Percentiles rank a stretch among this genome's conserved stretches.
phyloP scores from a whole-genome alignment of 441 rosid species.

The Capsella rubella region DNA sequence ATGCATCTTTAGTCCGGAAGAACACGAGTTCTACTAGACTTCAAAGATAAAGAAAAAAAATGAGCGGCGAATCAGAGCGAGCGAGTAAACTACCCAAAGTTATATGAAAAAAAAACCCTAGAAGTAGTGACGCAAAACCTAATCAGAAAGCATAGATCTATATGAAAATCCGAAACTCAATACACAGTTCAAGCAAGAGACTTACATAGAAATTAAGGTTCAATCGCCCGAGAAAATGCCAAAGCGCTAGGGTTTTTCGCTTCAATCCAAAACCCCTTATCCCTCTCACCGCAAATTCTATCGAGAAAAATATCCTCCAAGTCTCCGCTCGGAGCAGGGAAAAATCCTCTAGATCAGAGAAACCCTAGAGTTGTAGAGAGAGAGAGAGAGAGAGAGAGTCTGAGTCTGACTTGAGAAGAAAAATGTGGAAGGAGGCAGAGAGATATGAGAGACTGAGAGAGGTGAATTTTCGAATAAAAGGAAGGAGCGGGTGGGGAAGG shows the following conservation, averaged over 20 bases:
- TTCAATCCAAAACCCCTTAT: slow-evolving; percentile 15
- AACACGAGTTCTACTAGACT: not conserved
- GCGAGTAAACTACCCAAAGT: not conserved
- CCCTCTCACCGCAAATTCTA: not conserved
- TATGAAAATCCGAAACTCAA: not conserved
- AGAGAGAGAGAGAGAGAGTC: not conserved
- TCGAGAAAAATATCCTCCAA: not conserved
- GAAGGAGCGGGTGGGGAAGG: slow-evolving; percentile 42
- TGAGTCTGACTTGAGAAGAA: not conserved
- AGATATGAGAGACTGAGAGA: slow-evolving; percentile 8
- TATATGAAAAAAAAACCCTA: slow-evolving; percentile 7
- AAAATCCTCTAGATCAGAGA: slow-evolving; percentile 18
- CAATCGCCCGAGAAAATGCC: slow-evolving; percentile 6
- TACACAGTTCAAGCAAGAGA: slow-evolving; percentile 14
- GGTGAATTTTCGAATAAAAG: slow-evolving; percentile 34
- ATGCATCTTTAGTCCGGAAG: not conserved
- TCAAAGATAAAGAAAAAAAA: not conserved
- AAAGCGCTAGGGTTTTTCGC: slow-evolving; percentile 33
- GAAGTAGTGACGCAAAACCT: slow-evolving; percentile 20
- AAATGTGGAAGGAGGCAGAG: slow-evolving; percentile 12
- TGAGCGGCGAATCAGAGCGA: slow-evolving; percentile 15
- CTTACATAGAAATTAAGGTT: slow-evolving; percentile 23
- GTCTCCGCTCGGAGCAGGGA: slow-evolving; percentile 2
- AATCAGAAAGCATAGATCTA: slow-evolving; percentile 31
- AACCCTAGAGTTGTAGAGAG: slow-evolving; percentile 30